Evolutionary conservation across 768 basidiomycete species (phyloP).

Genomic region (Suillus spraguei): DNA sequence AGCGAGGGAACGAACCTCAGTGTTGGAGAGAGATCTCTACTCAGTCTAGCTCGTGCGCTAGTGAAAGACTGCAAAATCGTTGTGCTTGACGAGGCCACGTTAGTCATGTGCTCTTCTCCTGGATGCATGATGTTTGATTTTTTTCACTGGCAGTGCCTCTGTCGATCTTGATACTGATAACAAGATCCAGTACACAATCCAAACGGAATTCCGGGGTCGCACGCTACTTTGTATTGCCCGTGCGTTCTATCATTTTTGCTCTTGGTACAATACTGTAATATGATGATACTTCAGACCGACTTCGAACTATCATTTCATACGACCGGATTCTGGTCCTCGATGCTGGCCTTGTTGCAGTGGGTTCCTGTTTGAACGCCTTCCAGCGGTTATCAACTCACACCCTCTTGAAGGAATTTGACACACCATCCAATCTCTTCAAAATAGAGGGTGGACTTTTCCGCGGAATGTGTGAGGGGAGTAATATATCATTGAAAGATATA

Average conservation of each 20-base stretch:
- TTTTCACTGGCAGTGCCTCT: constrained; percentile 26
- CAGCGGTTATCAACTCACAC: neutral
- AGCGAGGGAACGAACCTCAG: constrained; percentile 55
- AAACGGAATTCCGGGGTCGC: constrained; percentile 46
- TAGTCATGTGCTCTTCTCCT: constrained; percentile 9
- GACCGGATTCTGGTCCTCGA: constrained; percentile 74
- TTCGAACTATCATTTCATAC: constrained; percentile 58
- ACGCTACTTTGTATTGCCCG: constrained; percentile 54
- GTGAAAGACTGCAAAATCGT: constrained; percentile 52
- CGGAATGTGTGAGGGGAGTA: constrained; percentile 58
- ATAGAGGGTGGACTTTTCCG: constrained; percentile 54
- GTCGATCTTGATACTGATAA: constrained; percentile 51
- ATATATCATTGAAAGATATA: constrained; percentile 52
- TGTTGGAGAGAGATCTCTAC: constrained; percentile 48
- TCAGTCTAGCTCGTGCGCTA: constrained; percentile 55
- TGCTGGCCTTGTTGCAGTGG: constrained; percentile 56
- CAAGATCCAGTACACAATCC: constrained; percentile 50
- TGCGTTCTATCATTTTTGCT: constrained; percentile 30
- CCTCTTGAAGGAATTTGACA: constrained; percentile 54
- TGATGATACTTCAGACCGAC: constrained; percentile 33
- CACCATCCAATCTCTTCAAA: constrained; percentile 41
- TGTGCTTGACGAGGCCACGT: constrained; percentile 48
- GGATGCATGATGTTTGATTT: constrained; percentile 33
- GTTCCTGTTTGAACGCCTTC: constrained; percentile 14
- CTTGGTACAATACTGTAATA: neutral